phyloP scores from a whole-genome alignment of 139 green algal genomes.

The Parachlorella kessleri region DNA sequence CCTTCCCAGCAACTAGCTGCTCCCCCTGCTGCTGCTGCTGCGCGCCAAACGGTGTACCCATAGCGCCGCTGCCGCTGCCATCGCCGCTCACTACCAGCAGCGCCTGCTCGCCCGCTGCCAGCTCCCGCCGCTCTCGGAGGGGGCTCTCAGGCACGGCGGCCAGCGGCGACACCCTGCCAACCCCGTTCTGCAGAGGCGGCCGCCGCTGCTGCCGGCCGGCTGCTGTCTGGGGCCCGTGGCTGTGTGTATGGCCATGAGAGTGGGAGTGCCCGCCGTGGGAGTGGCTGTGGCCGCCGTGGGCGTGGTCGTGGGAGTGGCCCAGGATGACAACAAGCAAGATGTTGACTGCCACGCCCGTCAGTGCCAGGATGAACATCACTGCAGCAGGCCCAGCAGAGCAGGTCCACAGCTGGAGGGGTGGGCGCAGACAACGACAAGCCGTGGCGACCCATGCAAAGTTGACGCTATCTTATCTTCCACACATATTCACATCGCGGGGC shows the following conservation, averaged over 20 bases:
- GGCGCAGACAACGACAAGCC: too few relatives aligned
- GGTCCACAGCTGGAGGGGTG: too few relatives aligned
- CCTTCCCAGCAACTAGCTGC: too few relatives aligned
- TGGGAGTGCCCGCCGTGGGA: conserved; percentile 34
- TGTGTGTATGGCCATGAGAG: conserved; percentile 17
- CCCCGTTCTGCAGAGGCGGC: too few relatives aligned
- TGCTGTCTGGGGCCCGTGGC: neutral
- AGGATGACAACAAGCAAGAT: conserved; percentile 68
- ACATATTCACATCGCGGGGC: too few relatives aligned
- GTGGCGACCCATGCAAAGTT: too few relatives aligned
- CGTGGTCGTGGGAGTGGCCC: conserved; percentile 45
- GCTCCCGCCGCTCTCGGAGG: neutral
- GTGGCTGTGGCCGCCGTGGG: conserved; percentile 45
- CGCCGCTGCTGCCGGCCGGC: conserved; percentile 25
- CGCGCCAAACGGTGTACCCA: neutral
- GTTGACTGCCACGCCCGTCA: conserved; percentile 84
- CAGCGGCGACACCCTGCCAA: too few relatives aligned
- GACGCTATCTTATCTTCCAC: too few relatives aligned
- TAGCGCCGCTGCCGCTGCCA: neutral
- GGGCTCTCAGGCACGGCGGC: neutral
- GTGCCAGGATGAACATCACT: conserved; percentile 90
- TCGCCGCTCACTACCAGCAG: neutral
- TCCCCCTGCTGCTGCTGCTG: neutral
- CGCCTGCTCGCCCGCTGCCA: too few relatives aligned
- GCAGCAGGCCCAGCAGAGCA: neutral